Evolutionary conservation across 768 basidiomycete species (phyloP).

Genomic region (Trametes gibbosa): DNA sequence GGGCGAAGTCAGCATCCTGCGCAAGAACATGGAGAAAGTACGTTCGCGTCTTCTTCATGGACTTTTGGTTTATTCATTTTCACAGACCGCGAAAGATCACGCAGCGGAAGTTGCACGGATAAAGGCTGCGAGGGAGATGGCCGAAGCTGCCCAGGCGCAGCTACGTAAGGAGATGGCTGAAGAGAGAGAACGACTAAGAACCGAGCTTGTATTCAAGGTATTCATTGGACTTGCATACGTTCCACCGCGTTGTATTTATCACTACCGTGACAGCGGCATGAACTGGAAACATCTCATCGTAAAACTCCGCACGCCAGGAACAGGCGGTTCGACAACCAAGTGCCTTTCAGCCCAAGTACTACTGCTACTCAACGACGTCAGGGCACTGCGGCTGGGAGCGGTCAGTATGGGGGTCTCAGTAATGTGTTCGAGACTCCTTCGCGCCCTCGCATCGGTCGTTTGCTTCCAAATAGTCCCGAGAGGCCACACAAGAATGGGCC

Average conservation of each 20-base stretch:
- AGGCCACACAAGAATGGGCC: not conserved
- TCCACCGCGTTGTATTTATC: not conserved
- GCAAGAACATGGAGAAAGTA: conserved; percentile 70
- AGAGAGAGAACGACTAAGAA: conserved; percentile 68
- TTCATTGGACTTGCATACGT: not conserved
- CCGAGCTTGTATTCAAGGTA: conserved; percentile 69
- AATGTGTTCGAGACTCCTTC: conserved; percentile 36
- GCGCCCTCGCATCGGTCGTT: conserved; percentile 34
- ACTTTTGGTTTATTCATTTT: not conserved
- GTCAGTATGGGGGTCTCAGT: conserved; percentile 28
- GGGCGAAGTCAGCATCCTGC: conserved; percentile 67
- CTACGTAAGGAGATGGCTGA: conserved; percentile 62
- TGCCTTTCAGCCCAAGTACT: conserved; percentile 40
- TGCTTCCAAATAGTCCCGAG: conserved; percentile 13
- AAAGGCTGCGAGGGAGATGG: conserved; percentile 58
- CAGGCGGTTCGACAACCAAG: conserved; percentile 37
- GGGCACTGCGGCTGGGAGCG: conserved; percentile 29
- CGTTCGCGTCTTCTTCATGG: not conserved
- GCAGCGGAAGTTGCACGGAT: conserved; percentile 53
- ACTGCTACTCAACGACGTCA: conserved; percentile 40
- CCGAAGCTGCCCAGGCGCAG: conserved; percentile 52
- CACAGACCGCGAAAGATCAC: conserved; percentile 57
- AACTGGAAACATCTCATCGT: conserved; percentile 54
- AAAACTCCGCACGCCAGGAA: conserved; percentile 50
- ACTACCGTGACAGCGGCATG: conserved; percentile 57